Evolutionary conservation across 192 early-diverging fungal genomes (phyloP).

Genomic region (Coemansia sp.): DNA sequence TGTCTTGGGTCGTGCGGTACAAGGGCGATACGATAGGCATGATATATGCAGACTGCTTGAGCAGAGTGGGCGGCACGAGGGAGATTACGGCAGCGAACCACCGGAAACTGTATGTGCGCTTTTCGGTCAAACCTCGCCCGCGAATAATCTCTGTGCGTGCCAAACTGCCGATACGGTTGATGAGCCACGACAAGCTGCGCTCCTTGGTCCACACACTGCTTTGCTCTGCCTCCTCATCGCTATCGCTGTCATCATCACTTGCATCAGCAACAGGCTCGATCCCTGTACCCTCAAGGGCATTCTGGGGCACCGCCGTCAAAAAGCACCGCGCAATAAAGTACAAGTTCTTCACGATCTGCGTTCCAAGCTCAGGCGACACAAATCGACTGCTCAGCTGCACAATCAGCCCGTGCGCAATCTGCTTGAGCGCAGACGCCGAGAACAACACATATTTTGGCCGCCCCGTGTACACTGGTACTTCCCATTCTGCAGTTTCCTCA

Average conservation of each 20-base stretch:
- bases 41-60: conserved; percentile 63
- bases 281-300: neutral
- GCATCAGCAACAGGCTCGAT: conserved; percentile 17
- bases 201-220: conserved; percentile 19
- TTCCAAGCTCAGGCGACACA: conserved; percentile 76
- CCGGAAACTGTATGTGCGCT: conserved; percentile 84
- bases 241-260: conserved; percentile 17
- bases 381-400: conserved; percentile 67
- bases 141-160: conserved; percentile 50
- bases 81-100: conserved; percentile 87
- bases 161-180: conserved; percentile 33
- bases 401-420: conserved; percentile 56
- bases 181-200: conserved; percentile 50
- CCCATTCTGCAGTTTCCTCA: conserved; percentile 17
- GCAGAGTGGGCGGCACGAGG: conserved; percentile 58
- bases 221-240: conserved; percentile 18
- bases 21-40: conserved; percentile 72
- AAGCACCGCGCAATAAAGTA: conserved; percentile 87
- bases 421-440: conserved; percentile 46
- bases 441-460: conserved; percentile 34
- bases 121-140: conserved; percentile 20
- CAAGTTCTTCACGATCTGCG: conserved; percentile 91
- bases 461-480: conserved; percentile 24
- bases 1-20: conserved; percentile 78
- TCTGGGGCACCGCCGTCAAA: conserved; percentile 28